Base-by-base conservation (phyloP, 768 basidiomycete species). In the Auriculariales sp. region DNA sequence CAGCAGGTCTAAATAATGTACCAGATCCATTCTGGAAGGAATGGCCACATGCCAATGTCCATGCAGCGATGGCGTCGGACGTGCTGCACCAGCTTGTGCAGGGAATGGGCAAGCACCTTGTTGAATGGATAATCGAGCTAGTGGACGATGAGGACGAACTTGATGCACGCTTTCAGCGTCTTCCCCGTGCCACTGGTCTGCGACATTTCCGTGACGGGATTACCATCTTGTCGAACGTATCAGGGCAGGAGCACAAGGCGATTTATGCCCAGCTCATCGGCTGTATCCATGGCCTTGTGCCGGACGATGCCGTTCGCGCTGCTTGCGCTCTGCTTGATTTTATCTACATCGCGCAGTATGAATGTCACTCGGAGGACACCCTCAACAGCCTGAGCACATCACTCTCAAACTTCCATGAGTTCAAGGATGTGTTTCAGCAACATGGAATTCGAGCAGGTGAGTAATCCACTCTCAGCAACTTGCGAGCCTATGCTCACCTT, bases 141-240 rank as follows among this genome's bases (percentile, higher is more conserved):
- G 63, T 44, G 46, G 59, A 61, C 0, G 50, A 55, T 7, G 49
- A 55, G 9, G 53, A 46, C 6, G 68, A 72, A 49, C 60, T 71
- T 35, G 68, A 71, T 53, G 59, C 61, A 3, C 60, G 62, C 2
- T 59, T 61, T 33, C 51, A 55, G 1, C 55, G 61, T 1, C 48
- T 70, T 1, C 66, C 66, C 3, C 63, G 62, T 1, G 67, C 66
- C 50, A 63, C 67, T 51, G 54, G 65, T 29, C 52, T 69, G 24
- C 59, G 58, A 0, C 22, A 56, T 1, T 70, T 71, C 51, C 46
- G 50, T 5, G 64, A 66, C 27, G 69, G 70, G 1, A 70, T 71
- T 30, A 56, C 53, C 1, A 34, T 47, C 3, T 58, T 70, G 6
- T 58, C 61, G 4, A 55, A 55, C 7, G 53, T 68, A 3, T 62